Base-by-base conservation (phyloP, 768 basidiomycete genomes). In the Mycena epipterygia region DNA sequence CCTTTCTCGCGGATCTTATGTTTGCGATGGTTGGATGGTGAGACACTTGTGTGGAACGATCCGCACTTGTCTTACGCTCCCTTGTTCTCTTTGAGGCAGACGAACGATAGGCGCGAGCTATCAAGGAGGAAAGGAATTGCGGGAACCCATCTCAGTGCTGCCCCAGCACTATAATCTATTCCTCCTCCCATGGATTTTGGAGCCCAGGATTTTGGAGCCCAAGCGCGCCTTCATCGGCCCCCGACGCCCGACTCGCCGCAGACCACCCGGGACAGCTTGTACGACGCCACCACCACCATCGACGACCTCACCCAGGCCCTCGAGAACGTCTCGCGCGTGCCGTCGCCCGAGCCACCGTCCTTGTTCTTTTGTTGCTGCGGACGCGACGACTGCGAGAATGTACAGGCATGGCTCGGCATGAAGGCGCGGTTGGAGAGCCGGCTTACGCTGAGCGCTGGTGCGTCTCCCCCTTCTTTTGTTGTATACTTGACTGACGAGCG, bases 391-490 rank as follows among this genome's bases (percentile, higher is more conserved):
- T 95, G 93, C 76, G 89, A 92, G 73, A 87, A 90, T 55, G 83
- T 88, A 48, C 87, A 82, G 79, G 81, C 87, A 12, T 95, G 95
- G 91, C 69, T 87, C 23, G 84, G 84, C 39, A 82, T 89, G 60
- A 94, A 92, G 82, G 84, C 89, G 53, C 89, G 88, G 78, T 81
- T 97, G 29, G 94, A 96, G 82, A 90, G 87, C 68, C 84, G 93
- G 64, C 84, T 98, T 71, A 89, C 92, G 65, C 85, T 97, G 64
- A 95, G 95, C 78, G 96, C 95, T 76, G 95, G 96, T 96, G 76
- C 41, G 52, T 68, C n/a, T 9, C 32, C 37, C 30, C n/a, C 37
- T 32, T 39, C 51, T 56, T 41, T 35, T 23, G 9, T 2, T 14
- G 53, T 5, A 42, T 71, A 60, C 74, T 41, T 63, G 53, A 49